Evolutionary conservation across 495 filamentous ascomycete genomes (phyloP).

Genomic region (Cudoniella acicularis): DNA sequence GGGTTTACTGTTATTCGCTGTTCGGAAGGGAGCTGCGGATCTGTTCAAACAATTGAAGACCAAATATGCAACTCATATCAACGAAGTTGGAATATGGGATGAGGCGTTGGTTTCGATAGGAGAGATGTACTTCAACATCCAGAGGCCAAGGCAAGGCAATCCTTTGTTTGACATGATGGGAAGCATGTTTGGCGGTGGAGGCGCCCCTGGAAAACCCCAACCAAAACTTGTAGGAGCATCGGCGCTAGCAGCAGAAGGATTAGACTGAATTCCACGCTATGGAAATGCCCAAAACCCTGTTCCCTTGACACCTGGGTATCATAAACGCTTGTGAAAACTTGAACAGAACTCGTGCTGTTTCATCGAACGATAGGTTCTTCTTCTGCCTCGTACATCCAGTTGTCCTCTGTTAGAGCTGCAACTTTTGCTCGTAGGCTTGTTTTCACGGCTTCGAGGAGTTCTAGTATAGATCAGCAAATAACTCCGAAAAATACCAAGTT

Average conservation of each 20-base stretch:
- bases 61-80: slow-evolving; percentile 75
- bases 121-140: slow-evolving; percentile 97
- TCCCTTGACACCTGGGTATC: slow-evolving; percentile 21
- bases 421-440: slow-evolving; percentile 70
- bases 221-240: slow-evolving; percentile 42
- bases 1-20: slow-evolving; percentile 72
- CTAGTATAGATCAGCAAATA: slow-evolving; percentile 38
- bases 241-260: slow-evolving; percentile 44
- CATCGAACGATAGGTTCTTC: slow-evolving; percentile 34
- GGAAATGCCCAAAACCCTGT: not conserved
- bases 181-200: slow-evolving; percentile 76
- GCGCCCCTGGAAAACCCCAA: slow-evolving; percentile 37
- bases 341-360: not conserved
- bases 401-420: slow-evolving; percentile 72
- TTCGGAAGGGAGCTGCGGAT: slow-evolving; percentile 75
- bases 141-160: slow-evolving; percentile 80
- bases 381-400: slow-evolving; percentile 88
- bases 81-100: slow-evolving; percentile 70
- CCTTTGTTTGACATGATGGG: slow-evolving; percentile 98
- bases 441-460: slow-evolving; percentile 67
- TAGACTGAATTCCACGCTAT: slow-evolving; percentile 36
- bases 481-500: not conserved
- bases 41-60: slow-evolving; percentile 77
- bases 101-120: slow-evolving; percentile 82
- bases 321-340: slow-evolving; percentile 20